Percentiles rank a stretch among this genome's conserved stretches.
phyloP scores from a whole-genome alignment of 1,284 basidiomycete species.

The Cryptococcus hybrid region DNA sequence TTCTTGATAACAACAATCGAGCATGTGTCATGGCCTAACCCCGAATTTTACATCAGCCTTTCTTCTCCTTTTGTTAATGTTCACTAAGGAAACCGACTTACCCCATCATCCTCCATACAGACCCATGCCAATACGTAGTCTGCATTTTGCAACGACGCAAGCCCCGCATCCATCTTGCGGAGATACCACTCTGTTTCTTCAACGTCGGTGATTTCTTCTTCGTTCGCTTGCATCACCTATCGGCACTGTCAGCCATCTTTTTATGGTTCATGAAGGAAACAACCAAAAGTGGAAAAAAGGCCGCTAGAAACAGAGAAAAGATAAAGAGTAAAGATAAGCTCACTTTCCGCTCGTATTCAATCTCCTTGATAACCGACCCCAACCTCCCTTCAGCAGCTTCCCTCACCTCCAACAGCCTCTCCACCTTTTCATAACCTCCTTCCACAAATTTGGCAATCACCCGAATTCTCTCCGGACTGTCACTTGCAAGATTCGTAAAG shows the following conservation, averaged over 20 bases:
- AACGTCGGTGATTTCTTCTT: constrained; percentile 61
- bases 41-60: background rate
- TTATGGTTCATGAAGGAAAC: background rate
- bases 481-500: constrained; percentile 83
- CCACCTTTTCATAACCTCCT: constrained; percentile 84
- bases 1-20: constrained; percentile 69
- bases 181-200: constrained; percentile 80
- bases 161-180: constrained; percentile 74
- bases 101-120: constrained; percentile 97
- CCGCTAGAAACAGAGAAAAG: too few relatives aligned
- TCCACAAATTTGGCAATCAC: constrained; percentile 93
- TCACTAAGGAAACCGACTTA: constrained; percentile 51
- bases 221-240: constrained; percentile 60
- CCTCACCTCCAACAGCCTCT: constrained; percentile 84
- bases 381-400: constrained; percentile 65
- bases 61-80: background rate
- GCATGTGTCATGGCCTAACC: constrained; percentile 60
- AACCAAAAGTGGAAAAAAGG: too few relatives aligned
- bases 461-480: constrained; percentile 75
- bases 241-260: background rate
- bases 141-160: constrained; percentile 84
- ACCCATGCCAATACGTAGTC: constrained; percentile 96
- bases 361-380: constrained; percentile 60
- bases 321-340: constrained; percentile 4
- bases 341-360: constrained; percentile 66